phyloP scores from a whole-genome alignment of 345 rosid species.

The Bruguiera sexangula region DNA sequence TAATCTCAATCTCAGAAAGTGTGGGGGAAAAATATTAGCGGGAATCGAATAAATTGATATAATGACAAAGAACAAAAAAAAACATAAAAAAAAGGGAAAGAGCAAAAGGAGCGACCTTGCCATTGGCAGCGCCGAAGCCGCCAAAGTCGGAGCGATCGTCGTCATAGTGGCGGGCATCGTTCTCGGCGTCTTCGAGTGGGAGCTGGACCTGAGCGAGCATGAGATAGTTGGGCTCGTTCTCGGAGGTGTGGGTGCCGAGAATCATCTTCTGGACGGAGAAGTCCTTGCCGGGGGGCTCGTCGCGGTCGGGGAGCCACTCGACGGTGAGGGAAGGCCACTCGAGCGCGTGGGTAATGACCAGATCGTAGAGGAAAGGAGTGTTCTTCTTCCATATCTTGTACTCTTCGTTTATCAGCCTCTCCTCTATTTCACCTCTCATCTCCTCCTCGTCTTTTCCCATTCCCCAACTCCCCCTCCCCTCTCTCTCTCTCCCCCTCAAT shows the following conservation, averaged over 20 bases:
- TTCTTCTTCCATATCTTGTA: constrained; percentile 99
- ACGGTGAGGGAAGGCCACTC: constrained; percentile 99
- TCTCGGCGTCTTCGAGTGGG: constrained; percentile 86
- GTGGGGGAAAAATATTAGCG: background rate
- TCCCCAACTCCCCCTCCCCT: background rate
- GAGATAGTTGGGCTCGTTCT: constrained; percentile 91
- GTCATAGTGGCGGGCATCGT: constrained; percentile 89
- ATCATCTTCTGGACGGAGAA: constrained; percentile 97
- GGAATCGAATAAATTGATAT: background rate
- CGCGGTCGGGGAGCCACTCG: constrained; percentile 92
- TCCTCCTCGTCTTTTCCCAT: constrained; percentile 98
- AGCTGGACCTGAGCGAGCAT: constrained; percentile 98
- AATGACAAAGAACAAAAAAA: background rate
- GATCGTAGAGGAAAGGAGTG: constrained; percentile 95
- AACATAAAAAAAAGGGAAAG: background rate
- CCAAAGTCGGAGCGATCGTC: constrained; percentile 80
- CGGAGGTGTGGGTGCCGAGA: constrained; percentile 96
- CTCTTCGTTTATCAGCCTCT: constrained; percentile 86
- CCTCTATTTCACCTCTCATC: constrained; percentile 95
- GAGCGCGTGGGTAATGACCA: constrained; percentile 92
- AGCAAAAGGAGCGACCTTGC: constrained; percentile 50
- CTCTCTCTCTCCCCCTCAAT: too few species aligned
- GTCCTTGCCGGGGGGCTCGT: constrained; percentile 93
- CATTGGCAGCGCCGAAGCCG: constrained; percentile 80
- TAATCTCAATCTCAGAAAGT: background rate